Percentiles rank a stretch among this genome's conserved stretches.
Conservation (phyloP, 768 basidiomycete genomes). For the Auriscalpium orientale region DNA sequence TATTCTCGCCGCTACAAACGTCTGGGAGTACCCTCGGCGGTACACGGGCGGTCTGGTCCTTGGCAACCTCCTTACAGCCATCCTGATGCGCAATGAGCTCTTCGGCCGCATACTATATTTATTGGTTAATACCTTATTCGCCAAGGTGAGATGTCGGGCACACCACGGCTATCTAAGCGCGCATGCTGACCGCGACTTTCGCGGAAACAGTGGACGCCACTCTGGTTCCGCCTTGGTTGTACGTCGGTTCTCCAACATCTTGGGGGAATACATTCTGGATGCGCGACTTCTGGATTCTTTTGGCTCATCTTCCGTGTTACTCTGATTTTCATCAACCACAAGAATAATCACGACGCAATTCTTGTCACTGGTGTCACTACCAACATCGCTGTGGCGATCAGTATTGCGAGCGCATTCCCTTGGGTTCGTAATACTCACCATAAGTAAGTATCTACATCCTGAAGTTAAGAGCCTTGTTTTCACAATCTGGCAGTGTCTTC, state of each 20-base stretch:
- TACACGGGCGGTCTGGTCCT: conserved; percentile 32
- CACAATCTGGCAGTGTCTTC: conserved; percentile 45
- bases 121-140: conserved; percentile 28
- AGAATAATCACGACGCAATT: conserved; percentile 45
- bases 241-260: conserved; percentile 45
- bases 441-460: conserved; percentile 42
- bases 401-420: conserved; percentile 61
- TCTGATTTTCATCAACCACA: conserved; percentile 42
- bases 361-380: conserved; percentile 58
- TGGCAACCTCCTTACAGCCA: conserved; percentile 33
- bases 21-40: conserved; percentile 29
- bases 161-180: not conserved
- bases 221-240: conserved; percentile 31
- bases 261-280: conserved; percentile 74
- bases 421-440: conserved; percentile 78
- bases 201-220: conserved; percentile 29
- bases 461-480: not conserved
- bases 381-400: conserved; percentile 47
- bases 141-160: conserved; percentile 23
- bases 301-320: conserved; percentile 65
- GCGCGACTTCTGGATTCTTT: conserved; percentile 58
- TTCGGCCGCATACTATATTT: conserved; percentile 32
- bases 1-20: conserved; percentile 22
- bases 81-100: conserved; percentile 37
- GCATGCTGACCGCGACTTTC: not conserved